Evolutionary conservation across 305 asterid species (phyloP).

Genomic region (Solanum hybrid): DNA sequence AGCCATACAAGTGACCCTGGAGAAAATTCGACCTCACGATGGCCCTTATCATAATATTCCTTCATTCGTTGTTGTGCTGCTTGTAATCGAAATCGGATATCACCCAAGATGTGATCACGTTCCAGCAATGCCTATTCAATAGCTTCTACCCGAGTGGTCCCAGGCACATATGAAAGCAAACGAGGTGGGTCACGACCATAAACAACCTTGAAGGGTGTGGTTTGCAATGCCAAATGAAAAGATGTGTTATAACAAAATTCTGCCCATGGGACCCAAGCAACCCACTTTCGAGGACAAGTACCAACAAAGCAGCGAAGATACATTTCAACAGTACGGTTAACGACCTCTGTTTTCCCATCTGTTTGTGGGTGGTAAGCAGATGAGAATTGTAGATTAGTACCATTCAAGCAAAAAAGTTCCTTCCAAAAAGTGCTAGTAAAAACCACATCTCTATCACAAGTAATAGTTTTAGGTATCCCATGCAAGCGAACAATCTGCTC

Average conservation of each 20-base stretch:
- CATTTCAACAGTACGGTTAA: slow-evolving; percentile 7
- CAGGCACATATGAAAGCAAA: neutral
- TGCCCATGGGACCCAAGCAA: slow-evolving; percentile 7
- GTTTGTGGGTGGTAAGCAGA: neutral
- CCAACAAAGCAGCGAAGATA: slow-evolving; percentile 1
- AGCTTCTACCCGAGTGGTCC: neutral
- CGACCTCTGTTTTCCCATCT: slow-evolving; percentile 8
- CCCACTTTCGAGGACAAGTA: slow-evolving; percentile 1
- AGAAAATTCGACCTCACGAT: neutral
- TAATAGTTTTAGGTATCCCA: neutral
- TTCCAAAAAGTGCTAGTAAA: slow-evolving; percentile 7
- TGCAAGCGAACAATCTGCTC: neutral
- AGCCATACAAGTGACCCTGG: neutral
- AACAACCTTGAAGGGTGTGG: slow-evolving; percentile 5
- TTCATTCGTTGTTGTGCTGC: neutral
- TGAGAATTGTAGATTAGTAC: slow-evolving; percentile 1
- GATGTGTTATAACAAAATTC: slow-evolving; percentile 6
- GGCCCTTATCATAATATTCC: neutral
- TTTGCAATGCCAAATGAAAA: neutral
- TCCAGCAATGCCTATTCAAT: neutral
- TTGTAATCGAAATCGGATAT: neutral
- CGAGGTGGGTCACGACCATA: slow-evolving; percentile 4
- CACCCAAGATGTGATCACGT: neutral
- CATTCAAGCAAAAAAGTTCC: slow-evolving; percentile 5
- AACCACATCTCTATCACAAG: slow-evolving; percentile 14